These are phyloP conservation scores for Boletus sp. DNA, from an alignment of 768 basidiomycete genomes.

Conservation along the genomic window DNA sequence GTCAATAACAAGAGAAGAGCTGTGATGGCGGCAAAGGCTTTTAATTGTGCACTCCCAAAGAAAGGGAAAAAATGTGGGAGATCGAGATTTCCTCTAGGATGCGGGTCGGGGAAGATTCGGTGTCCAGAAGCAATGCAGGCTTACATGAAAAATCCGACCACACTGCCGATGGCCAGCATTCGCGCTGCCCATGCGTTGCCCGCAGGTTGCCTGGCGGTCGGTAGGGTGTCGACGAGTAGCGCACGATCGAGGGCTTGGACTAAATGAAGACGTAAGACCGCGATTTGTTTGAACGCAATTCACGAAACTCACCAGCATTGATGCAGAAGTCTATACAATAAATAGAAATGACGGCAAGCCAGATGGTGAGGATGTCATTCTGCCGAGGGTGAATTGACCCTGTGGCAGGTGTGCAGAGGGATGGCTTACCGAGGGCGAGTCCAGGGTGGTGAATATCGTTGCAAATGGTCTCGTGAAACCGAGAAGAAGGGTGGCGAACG, in stretches of 20 bases:
- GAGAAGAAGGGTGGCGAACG: conserved; percentile 72
- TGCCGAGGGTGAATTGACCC: conserved; percentile 19
- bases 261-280: conserved; percentile 24
- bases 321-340: conserved; percentile 68
- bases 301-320: conserved; percentile 43
- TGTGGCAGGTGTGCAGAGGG: background rate
- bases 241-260: conserved; percentile 92
- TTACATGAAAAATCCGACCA: conserved; percentile 86
- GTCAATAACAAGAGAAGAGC: conserved; percentile 61
- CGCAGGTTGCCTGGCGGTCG: conserved; percentile 68
- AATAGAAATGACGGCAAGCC: conserved; percentile 70
- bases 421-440: conserved; percentile 35
- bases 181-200: conserved; percentile 95
- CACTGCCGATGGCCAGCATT: conserved; percentile 87
- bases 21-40: conserved; percentile 78
- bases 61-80: conserved; percentile 69
- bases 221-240: conserved; percentile 82
- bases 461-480: conserved; percentile 80
- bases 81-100: conserved; percentile 71
- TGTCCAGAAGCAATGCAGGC: conserved; percentile 21
- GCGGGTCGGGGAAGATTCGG: background rate
- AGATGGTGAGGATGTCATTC: conserved; percentile 70
- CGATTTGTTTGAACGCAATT: background rate
- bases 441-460: conserved; percentile 37
- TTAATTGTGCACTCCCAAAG: conserved; percentile 74